Percentiles rank a stretch among this genome's conserved stretches.
Conservation (phyloP, 2,329 filamentous ascomycete species). For the Cordyceps tenuipes region DNA sequence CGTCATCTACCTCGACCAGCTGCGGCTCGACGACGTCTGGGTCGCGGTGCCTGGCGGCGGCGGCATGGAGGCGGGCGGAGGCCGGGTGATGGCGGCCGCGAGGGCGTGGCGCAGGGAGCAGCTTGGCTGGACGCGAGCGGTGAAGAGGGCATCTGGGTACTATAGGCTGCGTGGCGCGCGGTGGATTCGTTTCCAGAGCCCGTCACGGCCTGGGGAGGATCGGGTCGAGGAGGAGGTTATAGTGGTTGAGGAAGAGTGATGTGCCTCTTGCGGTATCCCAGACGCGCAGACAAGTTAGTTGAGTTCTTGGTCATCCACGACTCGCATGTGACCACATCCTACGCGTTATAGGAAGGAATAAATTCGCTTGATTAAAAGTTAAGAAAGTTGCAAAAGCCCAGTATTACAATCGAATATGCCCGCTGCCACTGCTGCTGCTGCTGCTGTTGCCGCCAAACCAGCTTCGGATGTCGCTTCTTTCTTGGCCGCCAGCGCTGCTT, state of each 20-base stretch:
- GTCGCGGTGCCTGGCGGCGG: conserved; percentile 28
- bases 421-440: conserved; percentile 26
- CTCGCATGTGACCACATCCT: background rate
- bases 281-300: too few relatives aligned
- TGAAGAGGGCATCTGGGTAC: conserved; percentile 32
- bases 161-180: conserved; percentile 16
- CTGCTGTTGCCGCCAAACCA: conserved; percentile 45
- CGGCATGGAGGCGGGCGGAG: conserved; percentile 6
- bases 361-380: background rate
- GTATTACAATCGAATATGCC: conserved; percentile 22
- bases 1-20: conserved; percentile 40
- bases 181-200: conserved; percentile 7
- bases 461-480: conserved; percentile 32
- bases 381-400: background rate
- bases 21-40: conserved; percentile 39
- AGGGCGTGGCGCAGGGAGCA: conserved; percentile 33
- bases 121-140: conserved; percentile 40
- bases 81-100: conserved; percentile 16
- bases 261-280: too few relatives aligned
- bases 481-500: conserved; percentile 30
- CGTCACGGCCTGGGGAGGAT: background rate
- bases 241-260: background rate
- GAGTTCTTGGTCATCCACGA: too few relatives aligned
- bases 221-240: background rate
- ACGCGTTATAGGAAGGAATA: background rate